These are phyloP conservation scores for Pyrenopolyporus hunteri DNA, from an alignment of 495 filamentous ascomycete species.

Conservation along the genomic window DNA sequence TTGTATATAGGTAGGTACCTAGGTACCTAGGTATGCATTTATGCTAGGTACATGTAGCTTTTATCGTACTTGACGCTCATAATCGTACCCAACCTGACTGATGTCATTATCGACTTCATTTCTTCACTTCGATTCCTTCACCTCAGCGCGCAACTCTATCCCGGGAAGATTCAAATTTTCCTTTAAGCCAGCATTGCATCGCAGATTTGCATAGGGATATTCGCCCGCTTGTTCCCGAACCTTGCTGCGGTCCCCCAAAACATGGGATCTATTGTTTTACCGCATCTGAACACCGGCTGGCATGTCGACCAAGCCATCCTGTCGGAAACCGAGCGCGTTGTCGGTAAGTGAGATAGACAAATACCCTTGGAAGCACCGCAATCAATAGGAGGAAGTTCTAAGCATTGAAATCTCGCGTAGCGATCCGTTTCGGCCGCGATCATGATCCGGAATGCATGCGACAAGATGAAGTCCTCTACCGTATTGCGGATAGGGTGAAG, in stretches of 20 bases:
- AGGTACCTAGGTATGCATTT: too few species aligned
- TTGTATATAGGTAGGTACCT: too few species aligned
- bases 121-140: neutral
- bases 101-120: too few species aligned
- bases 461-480: constrained; percentile 92
- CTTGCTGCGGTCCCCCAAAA: neutral
- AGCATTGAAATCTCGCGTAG: neutral
- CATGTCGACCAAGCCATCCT: constrained; percentile 95
- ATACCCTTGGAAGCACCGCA: neutral
- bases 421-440: constrained; percentile 83
- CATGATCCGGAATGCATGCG: constrained; percentile 70
- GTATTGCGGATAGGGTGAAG: constrained; percentile 84
- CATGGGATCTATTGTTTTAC: constrained; percentile 77
- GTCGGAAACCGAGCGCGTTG: constrained; percentile 90
- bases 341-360: constrained; percentile 53
- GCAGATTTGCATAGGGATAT: too few species aligned
- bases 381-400: neutral
- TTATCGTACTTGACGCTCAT: too few species aligned
- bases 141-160: too few species aligned
- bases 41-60: too few species aligned
- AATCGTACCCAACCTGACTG: too few species aligned
- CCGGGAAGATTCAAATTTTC: too few species aligned
- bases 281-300: constrained; percentile 92
- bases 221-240: neutral
- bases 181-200: too few species aligned